Evolutionary conservation across 2,329 filamentous ascomycete species (phyloP).

Genomic region (Colletotrichum sp.): DNA sequence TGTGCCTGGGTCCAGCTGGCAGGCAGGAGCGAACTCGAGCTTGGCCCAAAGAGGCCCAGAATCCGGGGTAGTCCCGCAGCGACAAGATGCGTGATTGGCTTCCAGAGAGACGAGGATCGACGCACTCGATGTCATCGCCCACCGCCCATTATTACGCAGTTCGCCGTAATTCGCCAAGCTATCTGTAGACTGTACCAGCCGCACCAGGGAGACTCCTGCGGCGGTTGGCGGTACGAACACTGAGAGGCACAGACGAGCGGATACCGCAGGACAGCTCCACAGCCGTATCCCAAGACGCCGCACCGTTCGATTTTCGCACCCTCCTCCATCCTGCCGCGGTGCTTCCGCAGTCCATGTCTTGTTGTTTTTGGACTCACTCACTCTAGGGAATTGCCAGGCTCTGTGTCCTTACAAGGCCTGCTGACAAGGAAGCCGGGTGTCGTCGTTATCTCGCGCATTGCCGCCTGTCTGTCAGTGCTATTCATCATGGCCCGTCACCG

Average conservation of each 20-base stretch:
- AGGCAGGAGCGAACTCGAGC: constrained; percentile 1
- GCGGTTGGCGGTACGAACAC: not conserved
- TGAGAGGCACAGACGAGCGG: not conserved
- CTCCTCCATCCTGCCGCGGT: not conserved
- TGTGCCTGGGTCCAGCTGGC: not conserved
- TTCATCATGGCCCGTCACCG: not conserved
- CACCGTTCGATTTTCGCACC: not conserved
- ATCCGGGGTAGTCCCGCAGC: constrained; percentile 16
- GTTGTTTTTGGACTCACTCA: not conserved
- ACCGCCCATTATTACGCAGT: constrained; percentile 6
- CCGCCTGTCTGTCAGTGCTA: not conserved
- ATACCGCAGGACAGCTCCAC: not conserved
- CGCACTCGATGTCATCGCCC: constrained; percentile 19
- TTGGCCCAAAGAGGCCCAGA: constrained; percentile 13
- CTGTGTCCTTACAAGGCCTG: not conserved
- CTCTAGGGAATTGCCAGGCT: not conserved
- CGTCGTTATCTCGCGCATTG: not conserved
- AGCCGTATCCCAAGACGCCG: not conserved
- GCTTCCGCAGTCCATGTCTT: not conserved
- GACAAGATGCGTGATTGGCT: constrained; percentile 2
- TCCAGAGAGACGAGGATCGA: not conserved
- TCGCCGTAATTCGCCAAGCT: not conserved
- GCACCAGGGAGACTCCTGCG: not conserved
- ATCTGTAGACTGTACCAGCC: not conserved
- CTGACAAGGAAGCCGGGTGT: not conserved